A percentile compares a stretch with the other conserved stretches of the same genome.
These are phyloP conservation scores for Syzygium aqueum DNA, from an alignment of 345 rosid species.

Conservation along the genomic window DNA sequence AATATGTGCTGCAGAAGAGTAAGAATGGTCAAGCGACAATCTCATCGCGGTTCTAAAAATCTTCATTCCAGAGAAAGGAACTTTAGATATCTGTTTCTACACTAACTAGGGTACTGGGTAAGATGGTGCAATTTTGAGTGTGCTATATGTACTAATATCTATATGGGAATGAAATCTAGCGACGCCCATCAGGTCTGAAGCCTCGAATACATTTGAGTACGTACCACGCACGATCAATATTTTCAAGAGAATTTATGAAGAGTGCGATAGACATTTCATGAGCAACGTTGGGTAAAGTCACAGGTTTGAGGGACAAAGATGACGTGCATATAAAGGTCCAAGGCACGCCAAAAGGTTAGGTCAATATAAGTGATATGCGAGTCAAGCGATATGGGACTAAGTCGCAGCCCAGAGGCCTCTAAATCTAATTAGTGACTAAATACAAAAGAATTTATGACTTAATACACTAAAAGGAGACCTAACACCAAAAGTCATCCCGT, in stretches of 20 bases:
- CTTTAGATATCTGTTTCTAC: neutral
- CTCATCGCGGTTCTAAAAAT: neutral
- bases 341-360: no score
- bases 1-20: constrained; percentile 52
- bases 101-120: neutral
- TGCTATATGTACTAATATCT: rapidly evolving
- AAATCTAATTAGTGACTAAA: neutral
- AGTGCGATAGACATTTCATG: no score
- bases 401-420: neutral
- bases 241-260: no score
- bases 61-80: neutral
- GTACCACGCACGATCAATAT: no score
- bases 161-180: neutral
- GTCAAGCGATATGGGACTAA: neutral
- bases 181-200: neutral
- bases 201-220: no score
- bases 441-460: neutral
- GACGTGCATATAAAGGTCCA: neutral
- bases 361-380: neutral
- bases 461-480: neutral
- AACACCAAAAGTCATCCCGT: neutral
- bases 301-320: neutral
- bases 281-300: no score
- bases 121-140: neutral
- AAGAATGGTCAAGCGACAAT: neutral